These are phyloP conservation scores for Mollisia scopiformis DNA, from an alignment of 2,329 filamentous ascomycete species.

Conservation along the genomic window DNA sequence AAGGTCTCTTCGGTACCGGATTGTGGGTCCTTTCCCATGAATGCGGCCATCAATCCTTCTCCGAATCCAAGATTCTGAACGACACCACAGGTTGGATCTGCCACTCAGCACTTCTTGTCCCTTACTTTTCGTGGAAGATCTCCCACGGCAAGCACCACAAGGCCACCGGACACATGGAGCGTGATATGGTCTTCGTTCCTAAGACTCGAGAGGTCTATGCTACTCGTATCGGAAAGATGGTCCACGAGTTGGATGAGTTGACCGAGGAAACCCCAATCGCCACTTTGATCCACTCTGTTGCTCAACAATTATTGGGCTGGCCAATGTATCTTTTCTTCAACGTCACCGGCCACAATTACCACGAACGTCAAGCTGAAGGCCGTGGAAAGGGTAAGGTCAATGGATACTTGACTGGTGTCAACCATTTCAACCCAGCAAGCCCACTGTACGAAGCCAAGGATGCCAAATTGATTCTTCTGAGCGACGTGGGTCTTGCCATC, in stretches of 20 bases:
- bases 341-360: slow-evolving; percentile 94
- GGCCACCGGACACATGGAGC: slow-evolving; percentile 94
- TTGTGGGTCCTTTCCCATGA: slow-evolving; percentile 97
- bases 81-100: slow-evolving; percentile 90
- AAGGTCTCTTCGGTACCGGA: slow-evolving; percentile 92
- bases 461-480: slow-evolving; percentile 82
- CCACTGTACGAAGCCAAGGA: slow-evolving; percentile 93
- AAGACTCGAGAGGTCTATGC: slow-evolving; percentile 85
- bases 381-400: slow-evolving; percentile 93
- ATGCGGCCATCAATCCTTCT: slow-evolving; percentile 97
- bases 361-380: slow-evolving; percentile 88
- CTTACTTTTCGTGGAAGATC: slow-evolving; percentile 99
- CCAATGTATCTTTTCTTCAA: slow-evolving; percentile 89
- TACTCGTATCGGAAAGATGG: slow-evolving; percentile 70
- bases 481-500: slow-evolving; percentile 76
- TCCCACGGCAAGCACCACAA: slow-evolving; percentile 99
- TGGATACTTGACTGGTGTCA: slow-evolving; percentile 78
- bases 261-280: slow-evolving; percentile 92
- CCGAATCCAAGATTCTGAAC: slow-evolving; percentile 86
- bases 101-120: slow-evolving; percentile 87
- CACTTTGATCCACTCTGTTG: slow-evolving; percentile 73
- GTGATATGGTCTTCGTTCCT: slow-evolving; percentile 99
- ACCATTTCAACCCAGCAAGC: slow-evolving; percentile 90
- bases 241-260: slow-evolving; percentile 84
- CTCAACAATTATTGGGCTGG: slow-evolving; percentile 92